These are phyloP conservation scores for Inosperma sp. DNA, from an alignment of 768 basidiomycete species.

Conservation along the genomic window DNA sequence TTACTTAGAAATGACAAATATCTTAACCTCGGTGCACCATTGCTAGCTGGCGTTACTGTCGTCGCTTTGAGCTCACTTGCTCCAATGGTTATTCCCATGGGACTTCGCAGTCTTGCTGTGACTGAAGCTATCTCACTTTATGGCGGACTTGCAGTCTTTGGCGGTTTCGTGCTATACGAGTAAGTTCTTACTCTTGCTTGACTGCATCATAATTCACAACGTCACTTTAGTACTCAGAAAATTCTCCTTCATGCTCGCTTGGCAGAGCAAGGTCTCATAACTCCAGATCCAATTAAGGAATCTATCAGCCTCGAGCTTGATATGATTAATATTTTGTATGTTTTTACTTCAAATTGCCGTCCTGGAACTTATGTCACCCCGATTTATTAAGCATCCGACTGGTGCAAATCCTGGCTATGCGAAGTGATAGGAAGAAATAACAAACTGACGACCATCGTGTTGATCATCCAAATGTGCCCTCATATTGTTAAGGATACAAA, in stretches of 20 bases:
- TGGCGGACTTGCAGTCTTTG: conserved; percentile 84
- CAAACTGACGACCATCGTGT: neutral
- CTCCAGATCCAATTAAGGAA: conserved; percentile 73
- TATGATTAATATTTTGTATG: conserved; percentile 87
- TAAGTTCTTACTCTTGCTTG: conserved; percentile 23
- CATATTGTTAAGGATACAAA: conserved; percentile 7
- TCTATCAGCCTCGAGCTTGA: conserved; percentile 76
- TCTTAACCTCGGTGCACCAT: conserved; percentile 80
- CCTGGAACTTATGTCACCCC: neutral
- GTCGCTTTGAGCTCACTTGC: conserved; percentile 84
- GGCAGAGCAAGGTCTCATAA: conserved; percentile 61
- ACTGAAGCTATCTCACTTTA: conserved; percentile 79
- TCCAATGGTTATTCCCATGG: conserved; percentile 84
- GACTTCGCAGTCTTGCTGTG: conserved; percentile 69
- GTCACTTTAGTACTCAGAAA: conserved; percentile 65
- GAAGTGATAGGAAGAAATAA: conserved; percentile 52
- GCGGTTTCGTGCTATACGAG: conserved; percentile 86
- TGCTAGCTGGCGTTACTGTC: conserved; percentile 84
- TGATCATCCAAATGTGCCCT: conserved; percentile 1
- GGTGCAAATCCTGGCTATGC: conserved; percentile 74
- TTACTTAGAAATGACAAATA: conserved; percentile 66
- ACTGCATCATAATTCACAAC: neutral
- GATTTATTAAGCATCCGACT: conserved; percentile 57
- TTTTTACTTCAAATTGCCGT: conserved; percentile 3
- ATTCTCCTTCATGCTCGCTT: conserved; percentile 72